phyloP scores from a whole-genome alignment of 169 alveolate species.

The Babesia sp. region DNA sequence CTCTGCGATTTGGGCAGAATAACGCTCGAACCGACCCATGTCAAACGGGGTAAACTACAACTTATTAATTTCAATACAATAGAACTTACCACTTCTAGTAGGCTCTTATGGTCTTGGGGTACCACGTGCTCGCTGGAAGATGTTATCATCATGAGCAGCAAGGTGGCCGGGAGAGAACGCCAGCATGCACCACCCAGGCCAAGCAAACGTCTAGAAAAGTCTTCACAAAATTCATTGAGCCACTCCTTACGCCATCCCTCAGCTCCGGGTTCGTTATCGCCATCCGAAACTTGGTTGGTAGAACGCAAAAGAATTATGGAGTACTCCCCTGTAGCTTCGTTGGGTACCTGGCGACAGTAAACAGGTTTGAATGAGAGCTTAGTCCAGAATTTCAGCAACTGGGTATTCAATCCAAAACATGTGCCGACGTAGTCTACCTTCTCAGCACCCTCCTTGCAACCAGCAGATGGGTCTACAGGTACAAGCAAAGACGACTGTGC shows the following conservation, averaged over 20 bases:
- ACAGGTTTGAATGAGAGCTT: slow-evolving; percentile 90
- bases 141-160: slow-evolving; percentile 43
- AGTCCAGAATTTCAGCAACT: slow-evolving; percentile 92
- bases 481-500: slow-evolving; percentile 47
- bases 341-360: slow-evolving; percentile 91
- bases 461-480: slow-evolving; percentile 37
- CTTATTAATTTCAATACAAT: not conserved
- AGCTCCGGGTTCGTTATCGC: not conserved
- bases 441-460: slow-evolving; percentile 20
- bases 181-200: slow-evolving; percentile 56
- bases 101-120: slow-evolving; percentile 12
- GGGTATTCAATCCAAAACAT: slow-evolving; percentile 94
- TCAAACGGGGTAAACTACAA: slow-evolving; percentile 46
- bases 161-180: slow-evolving; percentile 52
- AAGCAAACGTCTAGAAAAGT: slow-evolving; percentile 47
- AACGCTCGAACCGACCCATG: slow-evolving; percentile 62
- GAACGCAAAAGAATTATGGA: slow-evolving; percentile 48
- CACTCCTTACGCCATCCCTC: not conserved
- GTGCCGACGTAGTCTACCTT: slow-evolving; percentile 95
- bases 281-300: slow-evolving; percentile 4
- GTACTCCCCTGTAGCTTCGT: slow-evolving; percentile 96
- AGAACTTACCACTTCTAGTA: slow-evolving; percentile 2
- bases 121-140: slow-evolving; percentile 34
- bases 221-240: slow-evolving; percentile 48
- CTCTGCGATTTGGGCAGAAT: slow-evolving; percentile 63